These are phyloP conservation scores for Penicilliopsis zonata DNA, from an alignment of 495 filamentous ascomycete species.

Conservation along the genomic window DNA sequence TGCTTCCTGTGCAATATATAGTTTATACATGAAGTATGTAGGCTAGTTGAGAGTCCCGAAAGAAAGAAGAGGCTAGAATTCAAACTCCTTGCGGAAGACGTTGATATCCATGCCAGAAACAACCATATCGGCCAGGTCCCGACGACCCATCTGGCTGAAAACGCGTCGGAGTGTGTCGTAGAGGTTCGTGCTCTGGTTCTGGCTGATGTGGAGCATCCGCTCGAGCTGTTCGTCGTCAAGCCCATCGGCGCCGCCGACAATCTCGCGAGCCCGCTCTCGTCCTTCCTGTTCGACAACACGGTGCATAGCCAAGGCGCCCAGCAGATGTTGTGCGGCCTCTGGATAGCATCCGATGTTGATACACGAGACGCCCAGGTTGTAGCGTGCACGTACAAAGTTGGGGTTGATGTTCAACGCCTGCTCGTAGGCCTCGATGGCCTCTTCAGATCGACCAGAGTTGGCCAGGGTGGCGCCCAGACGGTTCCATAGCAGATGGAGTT, in stretches of 20 bases:
- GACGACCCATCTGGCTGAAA: constrained; percentile 84
- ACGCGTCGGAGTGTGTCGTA: constrained; percentile 88
- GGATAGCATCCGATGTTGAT: constrained; percentile 95
- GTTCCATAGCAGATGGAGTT: constrained; percentile 95
- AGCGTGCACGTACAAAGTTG: constrained; percentile 93
- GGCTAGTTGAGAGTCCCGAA: too few species aligned
- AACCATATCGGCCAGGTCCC: constrained; percentile 80
- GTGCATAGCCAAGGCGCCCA: constrained; percentile 93
- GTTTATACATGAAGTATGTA: constrained; percentile 1
- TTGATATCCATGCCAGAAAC: constrained; percentile 84
- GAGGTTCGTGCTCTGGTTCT: constrained; percentile 93
- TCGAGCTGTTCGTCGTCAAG: constrained; percentile 60
- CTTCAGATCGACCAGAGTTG: constrained; percentile 84
- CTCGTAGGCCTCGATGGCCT: constrained; percentile 94
- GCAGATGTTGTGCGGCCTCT: constrained; percentile 88
- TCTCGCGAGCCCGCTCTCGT: constrained; percentile 66
- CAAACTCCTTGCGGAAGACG: constrained; percentile 70
- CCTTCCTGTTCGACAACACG: constrained; percentile 81
- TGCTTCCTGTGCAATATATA: constrained; percentile 1
- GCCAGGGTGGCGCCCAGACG: constrained; percentile 91
- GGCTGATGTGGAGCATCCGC: constrained; percentile 57
- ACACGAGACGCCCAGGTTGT: constrained; percentile 92
- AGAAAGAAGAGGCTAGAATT: constrained; percentile 38
- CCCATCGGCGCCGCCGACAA: constrained; percentile 51
- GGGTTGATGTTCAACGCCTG: constrained; percentile 76